These are phyloP conservation scores for Phytopythium sindhum DNA, from an alignment of 352 stramenopile genomes.

Conservation along the genomic window DNA sequence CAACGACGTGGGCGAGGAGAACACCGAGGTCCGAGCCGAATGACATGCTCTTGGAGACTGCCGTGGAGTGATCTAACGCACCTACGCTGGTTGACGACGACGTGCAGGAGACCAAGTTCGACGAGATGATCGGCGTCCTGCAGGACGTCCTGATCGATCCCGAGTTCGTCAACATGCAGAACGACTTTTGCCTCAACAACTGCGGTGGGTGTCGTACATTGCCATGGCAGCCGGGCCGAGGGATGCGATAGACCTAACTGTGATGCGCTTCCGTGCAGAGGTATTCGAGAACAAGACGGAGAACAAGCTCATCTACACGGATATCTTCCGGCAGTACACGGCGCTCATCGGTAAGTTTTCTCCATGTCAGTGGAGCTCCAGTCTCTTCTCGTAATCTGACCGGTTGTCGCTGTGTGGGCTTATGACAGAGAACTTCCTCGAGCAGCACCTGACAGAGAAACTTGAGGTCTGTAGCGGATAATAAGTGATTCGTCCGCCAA, in stretches of 20 bases:
- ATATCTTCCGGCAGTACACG: constrained; percentile 77
- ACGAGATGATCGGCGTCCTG: constrained; percentile 76
- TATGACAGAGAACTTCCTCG: constrained; percentile 60
- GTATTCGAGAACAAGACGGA: constrained; percentile 81
- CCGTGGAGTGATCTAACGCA: not conserved
- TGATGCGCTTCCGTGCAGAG: constrained; percentile 29
- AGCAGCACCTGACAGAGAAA: constrained; percentile 54
- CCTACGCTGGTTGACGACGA: not conserved
- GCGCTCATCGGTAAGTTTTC: constrained; percentile 58
- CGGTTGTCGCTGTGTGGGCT: constrained; percentile 5
- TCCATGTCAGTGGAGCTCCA: not conserved
- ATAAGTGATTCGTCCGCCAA: not conserved
- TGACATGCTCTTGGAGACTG: not conserved
- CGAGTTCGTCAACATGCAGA: constrained; percentile 75
- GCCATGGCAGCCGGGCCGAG: not conserved
- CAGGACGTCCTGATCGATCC: constrained; percentile 80
- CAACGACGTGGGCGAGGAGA: constrained; percentile 59
- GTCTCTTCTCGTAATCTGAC: constrained; percentile 4
- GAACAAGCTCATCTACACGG: constrained; percentile 84
- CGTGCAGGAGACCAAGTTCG: constrained; percentile 57
- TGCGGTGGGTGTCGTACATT: constrained; percentile 39
- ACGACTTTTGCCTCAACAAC: constrained; percentile 73
- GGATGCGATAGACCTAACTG: not conserved
- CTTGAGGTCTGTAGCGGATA: constrained; percentile 36
- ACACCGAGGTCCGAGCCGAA: constrained; percentile 38